Percentiles rank a stretch among this genome's conserved stretches.
These are phyloP conservation scores for Fusarium metavorans DNA, from an alignment of 2,329 filamentous ascomycete genomes.

Conservation along the genomic window DNA sequence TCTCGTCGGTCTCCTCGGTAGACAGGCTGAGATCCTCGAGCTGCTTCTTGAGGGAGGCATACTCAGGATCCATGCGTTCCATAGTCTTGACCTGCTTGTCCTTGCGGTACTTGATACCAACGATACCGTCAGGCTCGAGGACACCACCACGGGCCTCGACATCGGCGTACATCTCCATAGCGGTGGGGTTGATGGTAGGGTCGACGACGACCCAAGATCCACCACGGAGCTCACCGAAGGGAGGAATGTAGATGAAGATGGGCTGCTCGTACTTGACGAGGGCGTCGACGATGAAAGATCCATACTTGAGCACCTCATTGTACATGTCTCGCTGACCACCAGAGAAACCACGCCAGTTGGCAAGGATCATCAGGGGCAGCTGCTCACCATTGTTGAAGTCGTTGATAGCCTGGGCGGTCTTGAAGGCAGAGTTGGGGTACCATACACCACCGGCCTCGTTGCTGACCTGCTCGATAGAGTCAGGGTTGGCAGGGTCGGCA, in stretches of 20 bases:
- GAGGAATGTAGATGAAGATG: conserved; percentile 98
- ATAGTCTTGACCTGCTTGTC: conserved; percentile 98
- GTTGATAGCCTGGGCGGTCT: conserved; percentile 98
- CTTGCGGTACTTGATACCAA: conserved; percentile 98
- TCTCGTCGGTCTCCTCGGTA: conserved; percentile 78
- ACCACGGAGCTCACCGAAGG: conserved; percentile 95
- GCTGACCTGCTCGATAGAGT: conserved; percentile 94
- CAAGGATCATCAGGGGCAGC: conserved; percentile 97
- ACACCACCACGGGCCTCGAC: conserved; percentile 96
- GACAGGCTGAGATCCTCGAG: conserved; percentile 72
- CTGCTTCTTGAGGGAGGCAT: conserved; percentile 85
- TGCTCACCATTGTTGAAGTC: conserved; percentile 99
- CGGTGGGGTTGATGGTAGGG: conserved; percentile 94
- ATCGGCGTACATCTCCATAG: conserved; percentile 99
- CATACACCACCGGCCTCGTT: conserved; percentile 98
- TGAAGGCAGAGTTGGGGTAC: conserved; percentile 99
- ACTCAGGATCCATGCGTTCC: conserved; percentile 89
- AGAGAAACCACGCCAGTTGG: conserved; percentile 99
- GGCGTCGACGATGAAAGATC: conserved; percentile 98
- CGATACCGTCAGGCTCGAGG: conserved; percentile 96
- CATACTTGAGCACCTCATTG: conserved; percentile 99
- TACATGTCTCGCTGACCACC: conserved; percentile 99
- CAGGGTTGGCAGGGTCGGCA: conserved; percentile 96
- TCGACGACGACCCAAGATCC: conserved; percentile 99
- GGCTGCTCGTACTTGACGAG: conserved; percentile 99